Base-by-base conservation (phyloP, 495 filamentous ascomycete species). In the Neurospora intermedia region DNA sequence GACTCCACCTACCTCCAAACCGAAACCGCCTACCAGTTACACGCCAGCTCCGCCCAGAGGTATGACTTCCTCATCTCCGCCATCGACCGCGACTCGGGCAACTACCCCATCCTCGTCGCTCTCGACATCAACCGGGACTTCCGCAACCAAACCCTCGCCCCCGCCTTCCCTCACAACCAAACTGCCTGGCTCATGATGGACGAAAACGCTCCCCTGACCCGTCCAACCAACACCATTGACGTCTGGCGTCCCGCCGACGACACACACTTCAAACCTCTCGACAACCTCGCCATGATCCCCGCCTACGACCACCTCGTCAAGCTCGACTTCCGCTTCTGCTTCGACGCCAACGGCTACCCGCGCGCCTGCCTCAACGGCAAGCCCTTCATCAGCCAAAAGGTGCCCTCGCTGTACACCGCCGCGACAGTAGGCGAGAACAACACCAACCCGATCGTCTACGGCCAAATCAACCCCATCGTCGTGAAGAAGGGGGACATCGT, bases 381-480 rank as follows among this genome's bases (percentile, higher is more conserved):
- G 66, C 90, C 90, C 54, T 97, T 93, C 76, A 88, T 93, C 48
- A 71, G 71, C 35, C 92, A 92, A 69, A 89, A 90, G 75, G 94
- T 96, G 1, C 93, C 93, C 1, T 90, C 91, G 0, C 82, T 97
- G 7, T 97, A 93, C 83, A 89, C 90, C 0, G 93, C 87, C 2
- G 81, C 93, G 11, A 89, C 90, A 0, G 84, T 91, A 3, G 91
- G 90, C 7, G 74, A 84, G 1, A 77, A 84, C 38, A 89, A 91
- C 73, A 89, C 86, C 1, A 83, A 96, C 74, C 80, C 89, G 0
- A 73, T 73, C 2, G 84, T 96, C 69, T 97, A 97, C 78, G 93
- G 93, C n/a, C 88, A 89, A 77, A 89, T 91, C 42, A 87, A 92
- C 76, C 83, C 91, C 0, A 86, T 89, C 78, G 80, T 95, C 18